A percentile compares a stretch with the other conserved stretches of the same genome.
Conservation (phyloP, 495 filamentous ascomycete species). For the Poronia punctata region DNA sequence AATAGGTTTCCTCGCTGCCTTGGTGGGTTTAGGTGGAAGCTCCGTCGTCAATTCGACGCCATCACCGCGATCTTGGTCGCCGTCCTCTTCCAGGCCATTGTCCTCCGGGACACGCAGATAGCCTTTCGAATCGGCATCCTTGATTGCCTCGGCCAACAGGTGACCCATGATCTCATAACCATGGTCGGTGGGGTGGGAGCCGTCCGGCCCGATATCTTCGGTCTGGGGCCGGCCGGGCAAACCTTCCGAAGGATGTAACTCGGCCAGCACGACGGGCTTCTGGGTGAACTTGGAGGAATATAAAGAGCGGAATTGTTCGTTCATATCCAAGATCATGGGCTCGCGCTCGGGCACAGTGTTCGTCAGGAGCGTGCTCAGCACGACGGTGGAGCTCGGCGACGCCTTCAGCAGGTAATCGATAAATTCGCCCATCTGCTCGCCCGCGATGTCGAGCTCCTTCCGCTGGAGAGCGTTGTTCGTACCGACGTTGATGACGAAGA, state of each 20-base stretch:
- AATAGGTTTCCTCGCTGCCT: not conserved
- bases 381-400: constrained; percentile 19
- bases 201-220: constrained; percentile 21
- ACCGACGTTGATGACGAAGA: constrained; percentile 34
- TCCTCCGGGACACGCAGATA: constrained; percentile 29
- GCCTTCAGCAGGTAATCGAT: constrained; percentile 20
- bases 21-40: not conserved
- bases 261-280: constrained; percentile 22
- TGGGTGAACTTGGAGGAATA: constrained; percentile 18
- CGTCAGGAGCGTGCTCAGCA: constrained; percentile 23
- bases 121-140: constrained; percentile 25
- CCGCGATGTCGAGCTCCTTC: constrained; percentile 20
- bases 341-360: constrained; percentile 31
- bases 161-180: constrained; percentile 41
- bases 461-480: constrained; percentile 32
- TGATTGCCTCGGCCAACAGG: constrained; percentile 29
- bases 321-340: constrained; percentile 27
- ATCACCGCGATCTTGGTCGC: constrained; percentile 15
- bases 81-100: constrained; percentile 23
- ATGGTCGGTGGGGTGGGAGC: constrained; percentile 34
- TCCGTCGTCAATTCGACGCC: not conserved
- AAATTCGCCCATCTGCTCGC: constrained; percentile 22
- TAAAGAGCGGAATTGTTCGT: constrained; percentile 25
- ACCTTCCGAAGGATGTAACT: constrained; percentile 23
- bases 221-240: constrained; percentile 13